Percentiles rank a stretch among this genome's conserved stretches.
Conservation (phyloP, 2,329 filamentous ascomycete species). For the Aureobasidium sp. region DNA sequence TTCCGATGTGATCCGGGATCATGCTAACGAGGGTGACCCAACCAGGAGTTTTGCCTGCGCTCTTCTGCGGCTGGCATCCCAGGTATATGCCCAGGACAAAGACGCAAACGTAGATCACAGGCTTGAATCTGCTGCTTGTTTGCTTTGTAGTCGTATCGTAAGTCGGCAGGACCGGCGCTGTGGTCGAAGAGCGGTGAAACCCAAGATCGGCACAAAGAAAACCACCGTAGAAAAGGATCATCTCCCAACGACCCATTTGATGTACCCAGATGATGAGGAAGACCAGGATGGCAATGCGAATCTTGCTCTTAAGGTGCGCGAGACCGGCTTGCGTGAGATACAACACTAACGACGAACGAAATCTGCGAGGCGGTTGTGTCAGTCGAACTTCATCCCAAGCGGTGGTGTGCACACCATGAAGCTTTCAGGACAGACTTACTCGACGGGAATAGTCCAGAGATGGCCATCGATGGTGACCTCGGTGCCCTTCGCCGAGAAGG, state of each 20-base stretch:
- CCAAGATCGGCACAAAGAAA: slow-evolving; percentile 48
- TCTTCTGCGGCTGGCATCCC: not conserved
- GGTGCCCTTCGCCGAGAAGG: not conserved
- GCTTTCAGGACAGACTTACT: not conserved
- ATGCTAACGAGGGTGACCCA: not conserved
- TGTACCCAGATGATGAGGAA: slow-evolving; percentile 34
- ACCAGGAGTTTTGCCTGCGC: not conserved
- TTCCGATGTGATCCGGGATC: not conserved
- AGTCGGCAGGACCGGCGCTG: not conserved
- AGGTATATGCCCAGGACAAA: not conserved
- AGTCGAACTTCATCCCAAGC: slow-evolving; percentile 43
- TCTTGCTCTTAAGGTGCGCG: not conserved
- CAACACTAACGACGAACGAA: slow-evolving; percentile 47
- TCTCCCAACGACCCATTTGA: slow-evolving; percentile 44
- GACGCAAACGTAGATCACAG: not conserved
- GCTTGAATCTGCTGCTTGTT: not conserved
- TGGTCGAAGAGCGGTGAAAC: slow-evolving; percentile 25
- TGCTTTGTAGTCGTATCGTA: not conserved
- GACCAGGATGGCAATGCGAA: slow-evolving; percentile 36
- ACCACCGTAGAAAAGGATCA: slow-evolving; percentile 46
- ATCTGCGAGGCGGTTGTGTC: not conserved
- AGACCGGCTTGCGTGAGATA: slow-evolving; percentile 45
- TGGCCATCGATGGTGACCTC: slow-evolving; percentile 36
- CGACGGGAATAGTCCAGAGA: slow-evolving; percentile 46
- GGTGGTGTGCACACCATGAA: slow-evolving; percentile 23